Base-by-base conservation (phyloP, 805 yeast species). In the Schizosaccharomyces lindneri region DNA sequence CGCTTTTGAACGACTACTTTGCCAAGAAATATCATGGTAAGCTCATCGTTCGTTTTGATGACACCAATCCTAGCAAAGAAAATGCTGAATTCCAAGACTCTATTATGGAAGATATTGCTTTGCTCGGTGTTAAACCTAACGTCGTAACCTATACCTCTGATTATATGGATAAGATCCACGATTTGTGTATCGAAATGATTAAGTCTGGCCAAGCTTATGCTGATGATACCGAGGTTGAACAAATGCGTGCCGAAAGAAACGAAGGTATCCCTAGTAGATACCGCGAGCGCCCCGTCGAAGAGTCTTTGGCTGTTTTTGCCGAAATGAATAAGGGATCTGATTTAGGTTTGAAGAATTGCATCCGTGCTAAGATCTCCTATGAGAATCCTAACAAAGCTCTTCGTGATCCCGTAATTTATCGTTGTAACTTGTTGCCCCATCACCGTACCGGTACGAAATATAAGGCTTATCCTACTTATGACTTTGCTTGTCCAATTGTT, bases 191-290 rank as follows among this genome's bases (percentile, higher is more conserved):
- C 64, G 74, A 85, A 71, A 73, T 90, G 82, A 93, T 93, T 78
- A 86, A 87, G 74, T 95, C 85, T 63, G 97, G 97, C 65, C 84
- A 86, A 67, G 98, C 98, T 55, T 93, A 93, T 76, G 86, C 95
- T 77, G 99, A 93, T 71, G 97, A 93, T 70, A 93, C 99, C 59
- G 86, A 89, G 61, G 81, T 81, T 68, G 97, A 90, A 70, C 78
- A 80, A 72, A 93, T 93, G 99, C 85, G 99, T 76, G 95, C 89
- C 70, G 95, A 93, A 78, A 86, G 99, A 80, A 87, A 87, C 86
- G 96, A 87, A 65, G 99, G 99, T 73, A 82, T 87, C 67, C 84
- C 94, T 62, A 85, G 95, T 61, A 82, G 79, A 60, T 85, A 96
- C 77, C 85, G 98, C 77, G 93, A 88, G 68, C 83, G 96, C 73